Base-by-base conservation (phyloP, 768 basidiomycete genomes). In the Lactarius indigo region DNA sequence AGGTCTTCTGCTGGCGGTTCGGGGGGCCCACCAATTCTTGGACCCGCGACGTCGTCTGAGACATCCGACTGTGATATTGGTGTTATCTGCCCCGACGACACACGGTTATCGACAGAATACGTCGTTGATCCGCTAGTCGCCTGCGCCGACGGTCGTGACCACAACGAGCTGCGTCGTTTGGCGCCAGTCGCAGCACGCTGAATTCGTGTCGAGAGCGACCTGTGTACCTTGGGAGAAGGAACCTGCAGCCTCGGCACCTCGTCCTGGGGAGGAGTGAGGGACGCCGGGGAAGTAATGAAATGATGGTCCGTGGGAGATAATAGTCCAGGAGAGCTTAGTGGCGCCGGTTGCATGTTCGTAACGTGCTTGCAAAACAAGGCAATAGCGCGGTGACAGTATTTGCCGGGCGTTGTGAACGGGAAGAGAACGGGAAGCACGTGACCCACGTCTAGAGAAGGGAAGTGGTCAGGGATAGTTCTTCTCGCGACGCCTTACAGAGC, bases 371-470 rank as follows among this genome's bases (percentile, higher is more conserved):
- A 81, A 74, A 93, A 93, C 9, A 78, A 80, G 23, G 91, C 89
- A 59, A 92, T 88, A 3, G 87, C 87, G 39, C 91, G 85, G 76
- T 87, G 91, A 73, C 90, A 92, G 71, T 83, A 93, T 72, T 92
- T 92, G 10, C 84, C 90, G 3, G 90, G 89, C 1, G 86, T 90
- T 5, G 88, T 87, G 74, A 91, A 90, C 2, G 87, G 79, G 72
- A 92, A 92, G 2, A 91, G 78, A 20, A 91, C 81, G 1, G 91
- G 91, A 23, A 92, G 76, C 55, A 89, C 81, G 74, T 92, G 91
- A 0, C 89, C 87, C 5, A 85, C 81, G 72, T 90, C 90, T 91
- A 63, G 3, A 52, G 26, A 17, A 33, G n/a, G 57, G 20, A 28
- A 30, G 15, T 26, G 30, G 31, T 41, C 63, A 54, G 61, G 65